Evolutionary conservation across 2,329 filamentous ascomycete genomes (phyloP).

Genomic region (Alternaria gaisen): DNA sequence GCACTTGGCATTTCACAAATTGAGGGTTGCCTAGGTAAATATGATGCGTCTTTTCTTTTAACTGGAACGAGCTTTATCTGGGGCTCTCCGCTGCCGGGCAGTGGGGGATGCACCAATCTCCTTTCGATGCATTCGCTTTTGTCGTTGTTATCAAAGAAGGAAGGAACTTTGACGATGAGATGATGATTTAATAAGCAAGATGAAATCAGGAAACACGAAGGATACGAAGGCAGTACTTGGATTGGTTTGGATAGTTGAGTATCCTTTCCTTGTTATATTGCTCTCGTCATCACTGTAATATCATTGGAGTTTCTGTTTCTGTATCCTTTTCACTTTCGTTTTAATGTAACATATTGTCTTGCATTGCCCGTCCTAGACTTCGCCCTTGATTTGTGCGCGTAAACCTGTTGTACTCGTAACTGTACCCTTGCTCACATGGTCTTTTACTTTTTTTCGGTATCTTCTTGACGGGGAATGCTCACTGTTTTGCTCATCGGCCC

Average conservation of each 20-base stretch:
- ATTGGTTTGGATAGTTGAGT: conserved; percentile 8
- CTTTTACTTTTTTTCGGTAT: background rate
- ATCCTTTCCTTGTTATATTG: conserved; percentile 8
- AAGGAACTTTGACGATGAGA: conserved; percentile 9
- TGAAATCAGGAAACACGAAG: conserved; percentile 1
- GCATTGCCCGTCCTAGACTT: background rate
- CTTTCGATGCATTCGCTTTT: background rate
- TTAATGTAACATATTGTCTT: conserved; percentile 23
- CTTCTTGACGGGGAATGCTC: background rate
- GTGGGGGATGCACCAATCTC: background rate
- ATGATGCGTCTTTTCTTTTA: conserved; percentile 5
- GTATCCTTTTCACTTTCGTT: conserved; percentile 2
- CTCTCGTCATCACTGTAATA: conserved; percentile 9
- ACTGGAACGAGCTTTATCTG: background rate
- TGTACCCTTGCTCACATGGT: background rate
- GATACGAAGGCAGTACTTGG: background rate
- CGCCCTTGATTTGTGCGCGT: conserved; percentile 2
- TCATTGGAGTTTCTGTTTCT: background rate
- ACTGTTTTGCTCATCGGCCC: background rate
- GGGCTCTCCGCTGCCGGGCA: conserved; percentile 7
- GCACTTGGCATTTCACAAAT: background rate
- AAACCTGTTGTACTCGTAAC: background rate
- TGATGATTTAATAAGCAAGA: conserved; percentile 7
- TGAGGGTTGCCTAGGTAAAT: background rate
- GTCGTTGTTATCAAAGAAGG: background rate